These are phyloP conservation scores for Sclerotinia borealis DNA, from an alignment of 2,329 filamentous ascomycete genomes.

Conservation along the genomic window DNA sequence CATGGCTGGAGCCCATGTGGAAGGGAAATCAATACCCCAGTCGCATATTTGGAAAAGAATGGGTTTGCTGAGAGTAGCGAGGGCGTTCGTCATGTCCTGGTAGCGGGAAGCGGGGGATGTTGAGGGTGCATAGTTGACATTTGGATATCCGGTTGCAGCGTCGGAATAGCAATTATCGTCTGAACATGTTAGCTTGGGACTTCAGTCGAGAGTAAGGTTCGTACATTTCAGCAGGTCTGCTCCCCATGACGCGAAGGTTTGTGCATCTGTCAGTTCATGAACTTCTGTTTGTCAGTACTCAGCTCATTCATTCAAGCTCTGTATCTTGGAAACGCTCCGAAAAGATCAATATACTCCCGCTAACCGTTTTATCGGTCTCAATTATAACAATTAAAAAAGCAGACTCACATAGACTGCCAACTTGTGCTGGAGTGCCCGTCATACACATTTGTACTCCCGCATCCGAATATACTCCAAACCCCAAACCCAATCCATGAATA, in stretches of 20 bases:
- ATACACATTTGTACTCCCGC: conserved; percentile 30
- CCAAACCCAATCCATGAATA: conserved; percentile 36
- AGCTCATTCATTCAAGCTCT: too few species aligned
- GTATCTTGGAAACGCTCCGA: neutral
- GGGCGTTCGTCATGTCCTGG: conserved; percentile 34
- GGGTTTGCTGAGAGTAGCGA: conserved; percentile 25
- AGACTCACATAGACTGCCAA: conserved; percentile 26
- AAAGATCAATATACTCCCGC: neutral
- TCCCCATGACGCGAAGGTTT: conserved; percentile 29
- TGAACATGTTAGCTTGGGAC: conserved; percentile 16
- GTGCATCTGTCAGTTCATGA: conserved; percentile 25
- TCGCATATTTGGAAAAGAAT: conserved; percentile 39
- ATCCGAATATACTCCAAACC: conserved; percentile 41
- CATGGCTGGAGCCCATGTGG: conserved; percentile 35
- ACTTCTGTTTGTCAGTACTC: conserved; percentile 10
- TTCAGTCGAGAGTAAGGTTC: neutral
- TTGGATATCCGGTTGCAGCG: conserved; percentile 33
- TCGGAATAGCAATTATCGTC: conserved; percentile 36
- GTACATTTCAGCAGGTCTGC: conserved; percentile 40
- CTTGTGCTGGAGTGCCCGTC: conserved; percentile 27
- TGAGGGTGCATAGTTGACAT: conserved; percentile 32
- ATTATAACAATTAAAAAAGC: neutral
- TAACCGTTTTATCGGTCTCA: neutral
- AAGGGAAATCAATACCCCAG: conserved; percentile 39
- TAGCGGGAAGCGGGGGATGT: conserved; percentile 33